Base-by-base conservation (phyloP, 495 filamentous ascomycete species). In the Chaetomium tenue region DNA sequence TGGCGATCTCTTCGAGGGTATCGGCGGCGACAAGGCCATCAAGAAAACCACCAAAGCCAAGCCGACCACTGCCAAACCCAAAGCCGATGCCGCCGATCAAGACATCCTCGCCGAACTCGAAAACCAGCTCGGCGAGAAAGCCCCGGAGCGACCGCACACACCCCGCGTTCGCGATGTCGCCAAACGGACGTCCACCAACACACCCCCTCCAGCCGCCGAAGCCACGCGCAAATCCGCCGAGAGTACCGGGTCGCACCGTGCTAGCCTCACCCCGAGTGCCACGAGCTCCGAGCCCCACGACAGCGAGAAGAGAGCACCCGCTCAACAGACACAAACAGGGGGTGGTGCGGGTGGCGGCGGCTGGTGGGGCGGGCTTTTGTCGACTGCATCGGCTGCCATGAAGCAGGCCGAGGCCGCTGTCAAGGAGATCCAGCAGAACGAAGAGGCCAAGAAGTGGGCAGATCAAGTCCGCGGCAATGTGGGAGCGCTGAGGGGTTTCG, bases 361-460 rank as follows among this genome's bases (percentile, higher is more conserved):
- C 60, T 97, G 94, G 93, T 97, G 92, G 91, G 93, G 94, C 63
- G 87, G 92, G 13, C 68, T 97, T 25, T 87, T 93, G 68, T 83
- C 84, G 26, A 88, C 86, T 7, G 87, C 87, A 44, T 84, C 82
- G 53, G 91, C 92, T 40, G 95, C 93, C 50, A 90, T 96, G 76
- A 97, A 96, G 82, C 91, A 92, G 72, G 94, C 95, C 37, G 92
- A 98, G 75, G 91, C 88, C 18, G 87, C 92, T 1, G 92, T 96
- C 55, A 96, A 96, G 72, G 92, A 97, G 72, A 92, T 98, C 47
- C 91, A 95, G 73, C 89, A 92, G 70, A 97, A 96, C 64, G 92
- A 98, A 76, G 94, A 98, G 74, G 94, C 93, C 47, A 91, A 92
- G 77, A 87, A 89, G 76, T 98, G 94, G 94, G 94, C 92, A 7